Evolutionary conservation across 495 filamentous ascomycete species (phyloP).

Genomic region (Geoglossum glabrum): DNA sequence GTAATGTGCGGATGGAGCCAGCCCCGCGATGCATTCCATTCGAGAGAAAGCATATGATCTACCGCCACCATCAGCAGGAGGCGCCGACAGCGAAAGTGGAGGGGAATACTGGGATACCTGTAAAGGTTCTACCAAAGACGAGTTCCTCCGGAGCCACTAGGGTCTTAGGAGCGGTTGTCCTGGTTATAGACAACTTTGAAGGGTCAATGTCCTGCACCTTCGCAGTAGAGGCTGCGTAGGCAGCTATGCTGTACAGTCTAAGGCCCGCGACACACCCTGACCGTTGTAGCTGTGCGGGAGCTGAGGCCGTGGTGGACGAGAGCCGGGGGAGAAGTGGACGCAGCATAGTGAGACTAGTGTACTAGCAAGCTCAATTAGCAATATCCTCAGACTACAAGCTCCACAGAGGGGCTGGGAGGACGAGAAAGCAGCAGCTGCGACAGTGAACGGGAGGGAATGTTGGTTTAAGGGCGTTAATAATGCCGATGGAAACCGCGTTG

Average conservation of each 20-base stretch:
- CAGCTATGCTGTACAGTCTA: constrained; percentile 17
- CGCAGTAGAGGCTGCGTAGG: constrained; percentile 11
- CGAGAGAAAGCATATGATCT: constrained; percentile 94
- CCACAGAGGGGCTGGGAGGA: neutral
- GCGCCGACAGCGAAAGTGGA: neutral
- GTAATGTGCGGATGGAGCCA: constrained; percentile 68
- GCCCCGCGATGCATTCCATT: constrained; percentile 69
- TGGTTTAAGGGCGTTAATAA: neutral
- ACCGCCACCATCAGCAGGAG: neutral
- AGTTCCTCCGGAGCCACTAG: constrained; percentile 55
- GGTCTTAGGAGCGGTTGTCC: constrained; percentile 54
- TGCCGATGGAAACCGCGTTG: neutral
- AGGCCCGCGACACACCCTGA: neutral
- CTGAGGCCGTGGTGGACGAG: neutral
- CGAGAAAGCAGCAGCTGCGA: neutral
- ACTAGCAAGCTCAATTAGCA: neutral
- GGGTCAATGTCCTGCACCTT: constrained; percentile 45
- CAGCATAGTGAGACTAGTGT: neutral
- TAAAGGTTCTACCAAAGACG: constrained; percentile 75
- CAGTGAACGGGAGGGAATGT: neutral
- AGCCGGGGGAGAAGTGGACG: neutral
- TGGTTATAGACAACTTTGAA: constrained; percentile 49
- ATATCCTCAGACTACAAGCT: neutral
- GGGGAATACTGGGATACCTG: constrained; percentile 30
- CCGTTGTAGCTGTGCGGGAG: neutral